phyloP scores from a whole-genome alignment of 2,329 filamentous ascomycete species.

The Colletotrichum incanum region DNA sequence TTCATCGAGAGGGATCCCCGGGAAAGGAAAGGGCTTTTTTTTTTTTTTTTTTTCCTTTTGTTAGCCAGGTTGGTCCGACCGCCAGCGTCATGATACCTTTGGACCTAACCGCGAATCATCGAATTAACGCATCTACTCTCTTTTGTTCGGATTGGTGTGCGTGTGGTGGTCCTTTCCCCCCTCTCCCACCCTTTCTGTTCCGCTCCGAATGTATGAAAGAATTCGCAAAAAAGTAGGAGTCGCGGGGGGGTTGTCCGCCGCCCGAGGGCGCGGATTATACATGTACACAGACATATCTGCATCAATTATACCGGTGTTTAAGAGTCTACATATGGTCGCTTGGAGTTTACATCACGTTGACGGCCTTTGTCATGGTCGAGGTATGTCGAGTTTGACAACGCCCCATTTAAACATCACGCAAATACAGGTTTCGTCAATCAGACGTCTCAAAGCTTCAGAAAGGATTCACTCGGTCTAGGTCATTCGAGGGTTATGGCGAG shows the following conservation, averaged over 20 bases:
- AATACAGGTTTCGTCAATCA: neutral
- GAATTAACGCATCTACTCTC: conserved; percentile 41
- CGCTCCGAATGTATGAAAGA: conserved; percentile 32
- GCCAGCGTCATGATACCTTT: conserved; percentile 43
- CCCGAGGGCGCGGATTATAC: conserved; percentile 1
- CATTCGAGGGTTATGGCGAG: neutral
- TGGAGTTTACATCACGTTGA: neutral
- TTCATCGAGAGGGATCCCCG: conserved; percentile 17
- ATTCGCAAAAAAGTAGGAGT: conserved; percentile 21
- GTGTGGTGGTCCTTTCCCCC: neutral
- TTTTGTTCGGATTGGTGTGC: conserved; percentile 31
- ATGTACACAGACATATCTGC: conserved; percentile 36
- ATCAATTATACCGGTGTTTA: conserved; percentile 33
- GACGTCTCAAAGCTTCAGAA: neutral
- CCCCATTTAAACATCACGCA: neutral
- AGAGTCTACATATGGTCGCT: neutral
- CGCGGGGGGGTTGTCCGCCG: conserved; percentile 7
- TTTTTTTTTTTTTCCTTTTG: neutral
- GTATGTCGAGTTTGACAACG: neutral
- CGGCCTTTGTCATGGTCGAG: neutral
- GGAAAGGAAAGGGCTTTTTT: conserved; percentile 23
- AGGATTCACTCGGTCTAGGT: neutral
- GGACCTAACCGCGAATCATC: conserved; percentile 36
- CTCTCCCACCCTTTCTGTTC: neutral
- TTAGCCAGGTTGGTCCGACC: conserved; percentile 33